These are phyloP conservation scores for Yarrowia porcina DNA, from an alignment of 805 yeast genomes.

Conservation along the genomic window DNA sequence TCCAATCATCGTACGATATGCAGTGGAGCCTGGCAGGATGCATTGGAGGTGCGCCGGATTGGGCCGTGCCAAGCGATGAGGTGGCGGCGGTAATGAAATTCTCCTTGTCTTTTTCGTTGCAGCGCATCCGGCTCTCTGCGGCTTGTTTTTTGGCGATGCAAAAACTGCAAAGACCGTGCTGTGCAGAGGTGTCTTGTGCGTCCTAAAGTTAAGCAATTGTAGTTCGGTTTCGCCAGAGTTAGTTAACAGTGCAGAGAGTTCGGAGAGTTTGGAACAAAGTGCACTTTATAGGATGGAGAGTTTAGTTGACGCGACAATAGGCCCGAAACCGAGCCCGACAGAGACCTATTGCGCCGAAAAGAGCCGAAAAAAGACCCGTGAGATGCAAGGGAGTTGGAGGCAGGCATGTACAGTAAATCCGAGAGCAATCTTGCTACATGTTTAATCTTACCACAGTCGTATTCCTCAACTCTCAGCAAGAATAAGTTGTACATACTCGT, in stretches of 20 bases:
- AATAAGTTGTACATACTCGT: too few species aligned
- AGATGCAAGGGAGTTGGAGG: neutral
- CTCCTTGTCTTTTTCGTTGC: neutral
- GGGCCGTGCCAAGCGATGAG: slow-evolving; percentile 6
- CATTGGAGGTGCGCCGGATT: neutral
- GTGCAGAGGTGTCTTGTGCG: neutral
- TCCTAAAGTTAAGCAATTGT: neutral
- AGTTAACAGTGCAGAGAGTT: neutral
- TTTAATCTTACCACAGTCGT: neutral
- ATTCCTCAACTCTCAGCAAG: too few species aligned
- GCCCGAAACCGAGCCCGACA: neutral
- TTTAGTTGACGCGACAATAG: neutral
- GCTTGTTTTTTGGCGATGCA: too few species aligned
- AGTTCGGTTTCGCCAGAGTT: neutral
- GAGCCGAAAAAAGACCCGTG: neutral
- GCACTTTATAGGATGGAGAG: neutral
- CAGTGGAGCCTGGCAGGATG: neutral
- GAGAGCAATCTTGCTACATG: neutral
- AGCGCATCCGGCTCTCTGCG: neutral
- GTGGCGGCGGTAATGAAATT: neutral
- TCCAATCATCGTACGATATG: neutral
- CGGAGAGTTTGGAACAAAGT: slow-evolving; percentile 9
- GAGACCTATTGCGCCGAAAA: neutral
- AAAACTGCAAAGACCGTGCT: neutral
- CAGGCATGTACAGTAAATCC: neutral